These are phyloP conservation scores for Monosporascus sp. DNA, from an alignment of 2,329 filamentous ascomycete species.

Conservation along the genomic window DNA sequence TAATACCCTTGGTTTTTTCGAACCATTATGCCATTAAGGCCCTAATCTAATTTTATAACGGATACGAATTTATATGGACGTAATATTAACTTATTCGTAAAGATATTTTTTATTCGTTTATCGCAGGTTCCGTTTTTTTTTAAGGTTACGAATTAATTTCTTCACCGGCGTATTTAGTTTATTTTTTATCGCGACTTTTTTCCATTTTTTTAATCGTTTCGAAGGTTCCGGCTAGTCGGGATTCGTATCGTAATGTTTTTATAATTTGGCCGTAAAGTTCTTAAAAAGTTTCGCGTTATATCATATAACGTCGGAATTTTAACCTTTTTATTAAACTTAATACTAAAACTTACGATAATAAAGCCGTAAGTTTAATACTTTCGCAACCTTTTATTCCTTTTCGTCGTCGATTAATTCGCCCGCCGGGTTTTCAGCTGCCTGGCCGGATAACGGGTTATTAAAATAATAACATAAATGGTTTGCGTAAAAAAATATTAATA, in stretches of 20 bases:
- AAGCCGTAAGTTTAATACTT: slow-evolving; percentile 2
- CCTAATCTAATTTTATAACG: too few species aligned
- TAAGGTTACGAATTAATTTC: too few species aligned
- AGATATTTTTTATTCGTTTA: too few species aligned
- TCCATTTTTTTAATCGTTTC: neutral
- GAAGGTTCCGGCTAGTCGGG: neutral
- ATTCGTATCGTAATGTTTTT: neutral
- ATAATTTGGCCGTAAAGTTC: neutral
- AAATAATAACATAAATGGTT: neutral
- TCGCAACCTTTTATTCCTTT: slow-evolving; percentile 27
- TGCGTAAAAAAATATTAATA: neutral
- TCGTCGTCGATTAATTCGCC: neutral
- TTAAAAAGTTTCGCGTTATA: neutral
- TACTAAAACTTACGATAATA: slow-evolving; percentile 29
- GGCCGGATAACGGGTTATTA: neutral
- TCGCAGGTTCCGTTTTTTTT: too few species aligned
- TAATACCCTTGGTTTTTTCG: too few species aligned
- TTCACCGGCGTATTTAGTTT: neutral
- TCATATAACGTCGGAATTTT: neutral
- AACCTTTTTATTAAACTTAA: too few species aligned
- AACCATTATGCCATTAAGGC: too few species aligned
- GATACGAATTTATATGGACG: too few species aligned
- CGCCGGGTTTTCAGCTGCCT: neutral
- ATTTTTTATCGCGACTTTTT: neutral
- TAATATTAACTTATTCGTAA: too few species aligned